Evolutionary conservation across 805 yeast species (phyloP).

Genomic region (Blastobotrys terrestris): DNA sequence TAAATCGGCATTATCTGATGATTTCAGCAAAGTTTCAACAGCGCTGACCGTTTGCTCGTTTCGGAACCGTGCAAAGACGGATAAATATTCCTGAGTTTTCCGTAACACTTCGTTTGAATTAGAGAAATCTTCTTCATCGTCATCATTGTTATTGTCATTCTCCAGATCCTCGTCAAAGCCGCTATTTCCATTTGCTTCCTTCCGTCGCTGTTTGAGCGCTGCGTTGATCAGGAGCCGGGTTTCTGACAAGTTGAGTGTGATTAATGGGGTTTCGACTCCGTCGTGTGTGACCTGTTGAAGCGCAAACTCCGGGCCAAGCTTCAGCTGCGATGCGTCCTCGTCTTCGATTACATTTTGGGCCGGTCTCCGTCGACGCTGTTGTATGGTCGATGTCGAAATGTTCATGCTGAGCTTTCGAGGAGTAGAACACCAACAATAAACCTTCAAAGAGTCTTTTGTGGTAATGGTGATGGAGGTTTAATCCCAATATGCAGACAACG

Average conservation of each 20-base stretch:
- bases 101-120: slow-evolving; percentile 57
- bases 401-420: slow-evolving; percentile 42
- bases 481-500: neutral
- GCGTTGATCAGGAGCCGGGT: slow-evolving; percentile 86
- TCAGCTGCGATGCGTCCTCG: slow-evolving; percentile 82
- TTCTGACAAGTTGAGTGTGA: slow-evolving; percentile 83
- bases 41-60: slow-evolving; percentile 91
- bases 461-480: neutral
- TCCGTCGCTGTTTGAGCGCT: slow-evolving; percentile 71
- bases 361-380: slow-evolving; percentile 71
- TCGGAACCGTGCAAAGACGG: slow-evolving; percentile 82
- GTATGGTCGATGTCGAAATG: slow-evolving; percentile 81
- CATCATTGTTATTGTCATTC: slow-evolving; percentile 29
- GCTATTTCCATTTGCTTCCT: slow-evolving; percentile 32
- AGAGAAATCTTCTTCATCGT: slow-evolving; percentile 32
- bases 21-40: slow-evolving; percentile 75
- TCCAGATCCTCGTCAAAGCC: slow-evolving; percentile 28
- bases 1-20: slow-evolving; percentile 64
- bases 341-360: slow-evolving; percentile 68
- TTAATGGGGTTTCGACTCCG: slow-evolving; percentile 69
- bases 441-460: neutral
- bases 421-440: neutral
- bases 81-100: slow-evolving; percentile 81
- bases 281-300: slow-evolving; percentile 72
- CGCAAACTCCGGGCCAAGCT: slow-evolving; percentile 91